Base-by-base conservation (phyloP, 1,139 yeast species). In the Nakaseomyces delphensis region DNA sequence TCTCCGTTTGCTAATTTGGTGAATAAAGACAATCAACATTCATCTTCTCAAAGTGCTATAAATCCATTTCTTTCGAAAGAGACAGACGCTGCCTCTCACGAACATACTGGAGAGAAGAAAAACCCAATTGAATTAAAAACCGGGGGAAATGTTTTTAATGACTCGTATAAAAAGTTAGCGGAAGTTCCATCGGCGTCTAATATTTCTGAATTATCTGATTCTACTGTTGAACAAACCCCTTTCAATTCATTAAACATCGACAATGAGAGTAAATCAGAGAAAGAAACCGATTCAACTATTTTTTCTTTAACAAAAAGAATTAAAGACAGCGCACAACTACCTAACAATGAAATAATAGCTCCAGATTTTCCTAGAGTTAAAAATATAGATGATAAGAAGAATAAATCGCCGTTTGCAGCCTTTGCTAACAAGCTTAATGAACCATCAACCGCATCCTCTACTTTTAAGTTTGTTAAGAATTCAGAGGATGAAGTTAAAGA, bases 311-410 rank as follows among this genome's bases (percentile, higher is more conserved):
- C 61, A 4, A 58, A 55, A 35, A 47, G 53, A 20, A 53, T 57
- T 14, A 58, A 58, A 45, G 49, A 56, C 38, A 52, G 48, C 5
- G 62, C 62, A 0, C 57, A 55, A 28, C 33, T 55, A 3, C 36
- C 52, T 4, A 30, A 48, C 1, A 37, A 45, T 11, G 43, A 47
- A 14, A 36, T 48, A 3, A 20, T 44, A 11, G 31, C 37, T 6
- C 40, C 48, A 10, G 16, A 41, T 2, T 45, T 48, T 24, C 38
- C 30, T 10, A 36, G 27, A 3, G 16, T 36, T 11, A 38, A 27
- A 16, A 31, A 21, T 7, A 13, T 25, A 6, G 36, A 30, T 4
- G 32, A 38, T 10, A 7, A 24, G n/a, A 37, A 42, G 18, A 32
- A 39, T 2, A 29, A 39, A 5, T 56, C 60, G 1, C 59, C 59